phyloP scores from a whole-genome alignment of 2,329 filamentous ascomycete species.

The Byssoonygena ceratinophila region DNA sequence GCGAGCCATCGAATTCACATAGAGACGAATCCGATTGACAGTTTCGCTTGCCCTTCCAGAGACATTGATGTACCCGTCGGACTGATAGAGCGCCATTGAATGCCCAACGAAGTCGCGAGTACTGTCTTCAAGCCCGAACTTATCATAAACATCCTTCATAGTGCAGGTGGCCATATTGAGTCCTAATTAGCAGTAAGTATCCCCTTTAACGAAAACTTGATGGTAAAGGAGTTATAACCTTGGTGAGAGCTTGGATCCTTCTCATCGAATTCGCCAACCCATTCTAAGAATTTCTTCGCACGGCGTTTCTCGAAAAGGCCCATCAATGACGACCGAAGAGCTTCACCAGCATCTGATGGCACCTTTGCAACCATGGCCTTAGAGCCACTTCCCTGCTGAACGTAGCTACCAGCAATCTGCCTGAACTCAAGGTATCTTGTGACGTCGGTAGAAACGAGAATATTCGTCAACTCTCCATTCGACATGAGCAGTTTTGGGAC shows the following conservation, averaged over 20 bases:
- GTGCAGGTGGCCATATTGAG: slow-evolving; percentile 67
- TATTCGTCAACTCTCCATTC: slow-evolving; percentile 95
- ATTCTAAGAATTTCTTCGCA: slow-evolving; percentile 93
- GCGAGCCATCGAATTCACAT: slow-evolving; percentile 92
- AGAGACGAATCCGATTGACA: slow-evolving; percentile 84
- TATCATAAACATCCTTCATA: slow-evolving; percentile 99
- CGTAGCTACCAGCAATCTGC: slow-evolving; percentile 90
- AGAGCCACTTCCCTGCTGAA: slow-evolving; percentile 72
- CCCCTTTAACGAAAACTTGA: neutral
- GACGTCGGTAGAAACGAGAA: slow-evolving; percentile 90
- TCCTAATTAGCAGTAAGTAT: slow-evolving; percentile 43
- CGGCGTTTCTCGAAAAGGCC: slow-evolving; percentile 95
- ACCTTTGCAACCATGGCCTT: slow-evolving; percentile 95
- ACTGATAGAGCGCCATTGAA: slow-evolving; percentile 92
- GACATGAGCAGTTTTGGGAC: slow-evolving; percentile 98
- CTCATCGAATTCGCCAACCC: slow-evolving; percentile 76
- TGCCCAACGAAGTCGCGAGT: slow-evolving; percentile 96
- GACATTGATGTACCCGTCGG: slow-evolving; percentile 71
- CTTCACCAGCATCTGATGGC: slow-evolving; percentile 82
- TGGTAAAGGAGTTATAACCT: slow-evolving; percentile 45
- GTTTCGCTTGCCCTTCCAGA: slow-evolving; percentile 68
- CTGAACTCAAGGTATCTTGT: slow-evolving; percentile 84
- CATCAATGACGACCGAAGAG: slow-evolving; percentile 86
- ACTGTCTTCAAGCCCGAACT: slow-evolving; percentile 79
- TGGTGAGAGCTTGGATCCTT: slow-evolving; percentile 80